phyloP scores from a whole-genome alignment of 2,329 filamentous ascomycete genomes.

The Pyricularia grisea region DNA sequence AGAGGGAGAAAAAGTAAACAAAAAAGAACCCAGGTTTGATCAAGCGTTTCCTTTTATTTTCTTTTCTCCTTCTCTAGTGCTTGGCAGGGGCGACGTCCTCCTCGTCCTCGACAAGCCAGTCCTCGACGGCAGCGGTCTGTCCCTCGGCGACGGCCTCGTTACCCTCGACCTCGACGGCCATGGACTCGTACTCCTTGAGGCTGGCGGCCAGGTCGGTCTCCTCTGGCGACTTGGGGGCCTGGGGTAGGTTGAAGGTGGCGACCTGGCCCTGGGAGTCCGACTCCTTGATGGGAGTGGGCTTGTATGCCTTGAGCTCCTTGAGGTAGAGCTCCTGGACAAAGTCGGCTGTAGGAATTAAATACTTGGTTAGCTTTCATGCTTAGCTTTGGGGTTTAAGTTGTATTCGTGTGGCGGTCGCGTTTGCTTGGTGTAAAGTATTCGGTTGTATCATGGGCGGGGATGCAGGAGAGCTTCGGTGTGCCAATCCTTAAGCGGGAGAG shows the following conservation, averaged over 20 bases:
- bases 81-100: conserved; percentile 39
- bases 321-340: conserved; percentile 97
- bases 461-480: background rate
- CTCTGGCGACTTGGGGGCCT: conserved; percentile 80
- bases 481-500: background rate
- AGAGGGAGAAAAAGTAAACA: background rate
- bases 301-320: conserved; percentile 92
- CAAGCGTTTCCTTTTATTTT: conserved; percentile 5
- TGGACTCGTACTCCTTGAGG: conserved; percentile 88
- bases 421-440: background rate
- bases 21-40: background rate
- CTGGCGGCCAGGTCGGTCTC: conserved; percentile 87
- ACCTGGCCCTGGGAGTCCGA: conserved; percentile 85
- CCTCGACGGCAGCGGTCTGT: conserved; percentile 45
- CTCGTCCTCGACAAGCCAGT: conserved; percentile 81
- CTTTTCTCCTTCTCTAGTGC: conserved; percentile 30
- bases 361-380: conserved; percentile 15
- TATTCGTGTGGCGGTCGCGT: background rate
- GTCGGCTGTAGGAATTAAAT: conserved; percentile 57
- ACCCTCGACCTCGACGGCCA: conserved; percentile 91
- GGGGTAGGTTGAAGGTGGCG: conserved; percentile 73
- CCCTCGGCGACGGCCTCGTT: conserved; percentile 55
- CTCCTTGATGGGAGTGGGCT: conserved; percentile 73
- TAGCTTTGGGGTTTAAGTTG: background rate
- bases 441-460: background rate